Evolutionary conservation across 148 eudicot species (phyloP).

Genomic region (Rhododendron ferrugineum): DNA sequence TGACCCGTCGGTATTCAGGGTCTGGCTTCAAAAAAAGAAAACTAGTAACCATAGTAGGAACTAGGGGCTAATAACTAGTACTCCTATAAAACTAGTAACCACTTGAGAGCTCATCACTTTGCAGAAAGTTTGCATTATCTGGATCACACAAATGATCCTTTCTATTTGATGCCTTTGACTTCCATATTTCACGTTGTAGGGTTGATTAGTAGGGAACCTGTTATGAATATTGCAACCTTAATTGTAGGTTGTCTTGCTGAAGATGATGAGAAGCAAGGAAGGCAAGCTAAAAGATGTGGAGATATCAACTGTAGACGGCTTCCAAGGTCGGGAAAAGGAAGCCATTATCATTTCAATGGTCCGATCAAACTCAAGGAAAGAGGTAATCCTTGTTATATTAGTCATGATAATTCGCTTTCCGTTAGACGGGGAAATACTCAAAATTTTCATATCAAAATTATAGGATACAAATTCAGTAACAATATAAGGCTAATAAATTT

Average conservation of each 20-base stretch:
- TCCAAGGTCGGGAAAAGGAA: slow-evolving; percentile 97
- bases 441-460: neutral
- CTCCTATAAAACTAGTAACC: neutral
- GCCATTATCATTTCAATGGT: slow-evolving; percentile 98
- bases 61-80: neutral
- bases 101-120: neutral
- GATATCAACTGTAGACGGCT: slow-evolving; percentile 96
- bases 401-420: neutral
- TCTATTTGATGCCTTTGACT: neutral
- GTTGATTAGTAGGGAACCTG: neutral
- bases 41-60: neutral
- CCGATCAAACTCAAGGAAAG: slow-evolving; percentile 89
- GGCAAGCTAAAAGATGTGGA: slow-evolving; percentile 81
- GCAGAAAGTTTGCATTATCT: neutral
- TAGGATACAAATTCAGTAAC: neutral
- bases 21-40: neutral
- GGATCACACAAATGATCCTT: neutral
- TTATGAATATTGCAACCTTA: neutral
- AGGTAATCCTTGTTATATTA: slow-evolving; percentile 40
- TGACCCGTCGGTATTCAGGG: neutral
- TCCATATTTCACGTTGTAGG: neutral
- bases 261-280: slow-evolving; percentile 59
- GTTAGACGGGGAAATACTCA: neutral
- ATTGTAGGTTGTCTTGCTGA: slow-evolving; percentile 72
- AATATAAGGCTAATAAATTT: neutral